Evolutionary conservation across 1,139 yeast species (phyloP).

Genomic region (Blastobotrys indianensis): DNA sequence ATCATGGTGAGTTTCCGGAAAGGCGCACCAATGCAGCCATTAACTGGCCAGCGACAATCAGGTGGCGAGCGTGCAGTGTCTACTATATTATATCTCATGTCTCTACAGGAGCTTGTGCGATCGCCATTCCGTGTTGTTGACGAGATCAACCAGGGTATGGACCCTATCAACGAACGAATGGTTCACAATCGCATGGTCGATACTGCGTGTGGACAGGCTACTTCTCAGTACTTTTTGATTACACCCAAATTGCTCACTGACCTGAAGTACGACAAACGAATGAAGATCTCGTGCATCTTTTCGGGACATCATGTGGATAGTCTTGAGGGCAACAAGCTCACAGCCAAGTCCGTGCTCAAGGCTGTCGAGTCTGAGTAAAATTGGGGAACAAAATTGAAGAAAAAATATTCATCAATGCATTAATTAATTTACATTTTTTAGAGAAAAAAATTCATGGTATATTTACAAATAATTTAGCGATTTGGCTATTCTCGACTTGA

Average conservation of each 20-base stretch:
- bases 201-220: conserved; percentile 60
- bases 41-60: conserved; percentile 85
- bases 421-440: background rate
- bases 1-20: conserved; percentile 83
- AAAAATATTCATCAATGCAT: background rate
- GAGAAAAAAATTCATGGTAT: background rate
- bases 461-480: background rate
- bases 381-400: background rate
- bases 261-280: conserved; percentile 67
- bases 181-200: conserved; percentile 85
- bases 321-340: conserved; percentile 6
- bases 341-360: conserved; percentile 4
- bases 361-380: background rate
- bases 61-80: conserved; percentile 98
- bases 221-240: conserved; percentile 78
- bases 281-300: conserved; percentile 85
- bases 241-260: conserved; percentile 88
- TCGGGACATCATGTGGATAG: conserved; percentile 43
- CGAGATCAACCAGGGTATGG: conserved; percentile 99
- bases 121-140: conserved; percentile 96
- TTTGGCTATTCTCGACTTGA: conserved; percentile 1
- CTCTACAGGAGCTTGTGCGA: conserved; percentile 81
- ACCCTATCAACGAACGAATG: conserved; percentile 81
- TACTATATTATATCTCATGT: conserved; percentile 83
- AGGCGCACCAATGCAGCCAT: conserved; percentile 57